Evolutionary conservation across 225 moss, liverwort and hornwort species (phyloP).

Genomic region (Neckera pumila): DNA sequence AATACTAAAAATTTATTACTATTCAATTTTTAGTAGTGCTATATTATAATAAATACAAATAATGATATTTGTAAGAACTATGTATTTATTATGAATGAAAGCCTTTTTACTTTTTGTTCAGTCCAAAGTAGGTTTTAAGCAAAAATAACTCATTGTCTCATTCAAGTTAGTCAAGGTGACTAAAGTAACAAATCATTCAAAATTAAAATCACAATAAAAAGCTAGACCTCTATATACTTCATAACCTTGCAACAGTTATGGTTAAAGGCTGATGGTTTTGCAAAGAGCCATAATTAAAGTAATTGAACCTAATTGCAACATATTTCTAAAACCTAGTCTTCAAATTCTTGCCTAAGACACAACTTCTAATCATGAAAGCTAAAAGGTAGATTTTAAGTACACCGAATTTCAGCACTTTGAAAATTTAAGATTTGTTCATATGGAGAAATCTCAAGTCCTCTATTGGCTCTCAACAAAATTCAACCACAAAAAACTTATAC

Average conservation of each 20-base stretch:
- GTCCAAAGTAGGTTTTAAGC: neutral
- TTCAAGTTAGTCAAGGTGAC: neutral
- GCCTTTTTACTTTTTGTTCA: neutral
- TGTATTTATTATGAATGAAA: no score
- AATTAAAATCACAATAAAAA: neutral
- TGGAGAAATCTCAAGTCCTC: neutral
- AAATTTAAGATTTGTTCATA: neutral
- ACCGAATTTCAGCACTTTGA: neutral
- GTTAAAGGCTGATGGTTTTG: no score
- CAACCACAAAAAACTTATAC: neutral
- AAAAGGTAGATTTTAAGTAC: fast-evolving
- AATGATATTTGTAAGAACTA: neutral
- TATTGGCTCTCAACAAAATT: neutral
- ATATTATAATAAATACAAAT: neutral
- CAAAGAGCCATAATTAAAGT: neutral
- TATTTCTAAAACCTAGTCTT: neutral
- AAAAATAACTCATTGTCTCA: neutral
- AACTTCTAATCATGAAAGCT: neutral
- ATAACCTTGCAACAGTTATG: neutral
- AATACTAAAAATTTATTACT: neutral
- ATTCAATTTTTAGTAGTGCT: neutral
- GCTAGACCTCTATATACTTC: no score
- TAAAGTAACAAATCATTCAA: neutral
- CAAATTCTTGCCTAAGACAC: neutral
- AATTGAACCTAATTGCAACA: neutral